These are phyloP conservation scores for Venturia carpophila DNA, from an alignment of 2,329 filamentous ascomycete species.

Conservation along the genomic window DNA sequence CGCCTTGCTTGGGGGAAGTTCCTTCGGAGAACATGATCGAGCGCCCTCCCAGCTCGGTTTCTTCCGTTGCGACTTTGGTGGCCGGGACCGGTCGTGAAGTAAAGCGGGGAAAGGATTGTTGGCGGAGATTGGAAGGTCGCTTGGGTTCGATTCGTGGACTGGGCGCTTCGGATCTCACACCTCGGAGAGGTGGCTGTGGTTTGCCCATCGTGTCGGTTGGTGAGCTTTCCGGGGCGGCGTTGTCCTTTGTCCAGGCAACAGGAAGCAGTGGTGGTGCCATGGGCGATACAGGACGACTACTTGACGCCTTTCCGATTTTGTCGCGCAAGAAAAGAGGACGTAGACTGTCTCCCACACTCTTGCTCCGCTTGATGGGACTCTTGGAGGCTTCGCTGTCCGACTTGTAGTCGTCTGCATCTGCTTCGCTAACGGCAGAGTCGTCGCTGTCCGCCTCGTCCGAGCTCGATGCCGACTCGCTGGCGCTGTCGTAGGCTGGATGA, in stretches of 20 bases:
- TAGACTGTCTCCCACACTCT: constrained; percentile 10
- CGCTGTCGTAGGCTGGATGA: constrained; percentile 15
- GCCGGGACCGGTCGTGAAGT: constrained; percentile 66
- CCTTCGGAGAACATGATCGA: constrained; percentile 67
- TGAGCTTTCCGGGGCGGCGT: neutral
- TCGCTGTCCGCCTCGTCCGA: constrained; percentile 27
- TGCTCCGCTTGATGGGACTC: constrained; percentile 5
- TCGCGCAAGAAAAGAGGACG: constrained; percentile 4
- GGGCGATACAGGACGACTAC: neutral
- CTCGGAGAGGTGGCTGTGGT: neutral
- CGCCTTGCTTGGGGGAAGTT: constrained; percentile 20
- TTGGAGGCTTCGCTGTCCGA: neutral
- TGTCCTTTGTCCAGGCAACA: neutral
- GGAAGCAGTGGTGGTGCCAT: neutral
- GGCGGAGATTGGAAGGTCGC: constrained; percentile 45
- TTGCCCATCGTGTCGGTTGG: neutral
- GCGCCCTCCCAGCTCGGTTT: constrained; percentile 52
- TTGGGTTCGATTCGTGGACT: neutral
- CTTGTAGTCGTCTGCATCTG: constrained; percentile 15
- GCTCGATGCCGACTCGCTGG: constrained; percentile 32
- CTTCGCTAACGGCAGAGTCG: constrained; percentile 22
- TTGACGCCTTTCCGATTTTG: constrained; percentile 21
- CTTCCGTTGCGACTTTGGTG: constrained; percentile 52
- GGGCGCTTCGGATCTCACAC: neutral
- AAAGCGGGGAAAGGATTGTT: constrained; percentile 56